These are phyloP conservation scores for Leucaena leucocephala DNA, from an alignment of 306 rosid species.

Conservation along the genomic window DNA sequence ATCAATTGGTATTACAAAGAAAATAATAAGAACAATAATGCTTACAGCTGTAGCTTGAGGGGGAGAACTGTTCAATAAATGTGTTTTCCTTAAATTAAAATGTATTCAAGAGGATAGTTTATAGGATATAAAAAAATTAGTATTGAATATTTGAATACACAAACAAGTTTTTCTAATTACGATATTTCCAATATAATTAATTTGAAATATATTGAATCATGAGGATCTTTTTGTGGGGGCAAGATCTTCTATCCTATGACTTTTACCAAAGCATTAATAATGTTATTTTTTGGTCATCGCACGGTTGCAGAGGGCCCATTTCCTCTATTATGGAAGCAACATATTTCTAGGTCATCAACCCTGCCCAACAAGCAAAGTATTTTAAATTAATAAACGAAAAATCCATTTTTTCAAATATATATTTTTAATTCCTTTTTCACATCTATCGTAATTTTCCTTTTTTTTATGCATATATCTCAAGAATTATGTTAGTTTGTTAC, in stretches of 20 bases:
- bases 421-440: neutral
- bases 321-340: constrained; percentile 34
- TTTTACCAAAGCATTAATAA: too few species aligned
- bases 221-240: neutral
- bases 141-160: too few species aligned
- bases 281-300: too few species aligned
- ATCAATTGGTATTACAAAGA: too few species aligned
- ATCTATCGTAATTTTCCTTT: neutral
- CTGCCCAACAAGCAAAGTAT: neutral
- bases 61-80: too few species aligned
- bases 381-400: neutral
- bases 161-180: neutral
- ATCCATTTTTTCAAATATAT: neutral
- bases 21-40: too few species aligned
- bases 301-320: constrained; percentile 57
- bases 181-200: neutral
- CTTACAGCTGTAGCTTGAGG: too few species aligned
- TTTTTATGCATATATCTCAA: neutral
- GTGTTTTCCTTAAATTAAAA: too few species aligned
- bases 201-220: constrained; percentile 11
- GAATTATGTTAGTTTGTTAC: neutral
- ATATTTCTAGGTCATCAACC: constrained; percentile 20
- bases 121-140: too few species aligned
- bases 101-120: too few species aligned
- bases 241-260: too few species aligned